phyloP scores from a whole-genome alignment of 768 basidiomycete genomes.

The Boletus edulis region DNA sequence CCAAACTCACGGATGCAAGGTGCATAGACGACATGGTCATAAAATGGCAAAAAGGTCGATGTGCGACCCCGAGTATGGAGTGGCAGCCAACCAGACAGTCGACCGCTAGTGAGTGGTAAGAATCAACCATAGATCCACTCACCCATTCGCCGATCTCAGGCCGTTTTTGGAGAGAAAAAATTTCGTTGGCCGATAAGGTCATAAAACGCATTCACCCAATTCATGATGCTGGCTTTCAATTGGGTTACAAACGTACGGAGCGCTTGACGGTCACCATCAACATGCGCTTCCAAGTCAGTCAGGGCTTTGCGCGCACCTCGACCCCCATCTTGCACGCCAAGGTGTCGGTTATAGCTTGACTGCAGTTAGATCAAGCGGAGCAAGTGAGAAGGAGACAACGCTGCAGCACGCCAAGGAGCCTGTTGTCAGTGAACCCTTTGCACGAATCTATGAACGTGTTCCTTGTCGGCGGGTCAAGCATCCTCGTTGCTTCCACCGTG shows the following conservation, averaged over 20 bases:
- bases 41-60: conserved; percentile 1
- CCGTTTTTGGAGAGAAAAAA: not conserved
- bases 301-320: not conserved
- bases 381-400: not conserved
- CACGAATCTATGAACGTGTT: not conserved
- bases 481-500: not conserved
- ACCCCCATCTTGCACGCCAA: not conserved
- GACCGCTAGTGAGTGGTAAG: not conserved
- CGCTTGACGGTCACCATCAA: conserved; percentile 1
- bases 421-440: not conserved
- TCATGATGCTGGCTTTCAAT: not conserved
- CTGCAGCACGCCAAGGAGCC: not conserved
- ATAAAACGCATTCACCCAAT: not conserved
- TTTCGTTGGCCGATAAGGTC: conserved; percentile 3
- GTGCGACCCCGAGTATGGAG: not conserved
- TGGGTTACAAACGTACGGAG: not conserved
- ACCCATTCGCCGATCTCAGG: conserved; percentile 1
- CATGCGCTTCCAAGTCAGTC: conserved; percentile 2
- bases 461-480: not conserved
- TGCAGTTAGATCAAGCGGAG: not conserved
- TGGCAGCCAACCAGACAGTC: not conserved
- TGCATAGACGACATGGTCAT: not conserved
- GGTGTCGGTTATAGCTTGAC: not conserved
- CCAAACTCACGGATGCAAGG: not conserved
- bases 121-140: not conserved